A percentile compares a stretch with the other conserved stretches of the same genome.
phyloP scores from a whole-genome alignment of 2,329 filamentous ascomycete species.

The Colletotrichum phormii region DNA sequence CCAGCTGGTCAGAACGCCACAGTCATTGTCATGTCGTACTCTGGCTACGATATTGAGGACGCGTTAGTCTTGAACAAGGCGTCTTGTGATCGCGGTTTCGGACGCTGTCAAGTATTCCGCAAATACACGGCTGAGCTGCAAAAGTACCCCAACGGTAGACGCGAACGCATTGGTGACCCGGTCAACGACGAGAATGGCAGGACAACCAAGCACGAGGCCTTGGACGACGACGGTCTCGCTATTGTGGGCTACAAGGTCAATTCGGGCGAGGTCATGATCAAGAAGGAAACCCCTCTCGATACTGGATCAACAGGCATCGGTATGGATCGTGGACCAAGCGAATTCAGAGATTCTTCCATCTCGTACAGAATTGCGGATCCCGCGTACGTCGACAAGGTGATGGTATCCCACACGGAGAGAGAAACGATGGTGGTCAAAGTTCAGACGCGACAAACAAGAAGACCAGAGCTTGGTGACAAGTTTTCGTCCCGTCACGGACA shows the following conservation, averaged over 20 bases:
- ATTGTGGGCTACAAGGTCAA: conserved; percentile 85
- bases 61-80: conserved; percentile 97
- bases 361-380: conserved; percentile 88
- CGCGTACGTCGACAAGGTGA: conserved; percentile 94
- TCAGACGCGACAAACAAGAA: conserved; percentile 93
- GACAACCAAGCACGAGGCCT: conserved; percentile 75
- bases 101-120: conserved; percentile 96
- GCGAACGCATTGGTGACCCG: conserved; percentile 73
- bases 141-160: conserved; percentile 85
- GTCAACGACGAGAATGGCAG: conserved; percentile 67
- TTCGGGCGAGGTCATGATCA: conserved; percentile 86
- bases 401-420: conserved; percentile 89
- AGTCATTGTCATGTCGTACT: conserved; percentile 99
- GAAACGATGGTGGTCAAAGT: conserved; percentile 92
- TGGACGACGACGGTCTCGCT: conserved; percentile 90
- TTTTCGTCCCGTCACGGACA: conserved; percentile 99
- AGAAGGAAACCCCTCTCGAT: conserved; percentile 88
- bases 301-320: conserved; percentile 79
- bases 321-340: conserved; percentile 70
- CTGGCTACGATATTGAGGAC: conserved; percentile 99
- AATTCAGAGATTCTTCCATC: conserved; percentile 75
- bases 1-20: conserved; percentile 97
- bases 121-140: conserved; percentile 91
- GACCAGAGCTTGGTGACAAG: conserved; percentile 96
- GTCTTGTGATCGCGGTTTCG: conserved; percentile 93